Base-by-base conservation (phyloP, 129 eudicot species). In the Erigeron canadensis region DNA sequence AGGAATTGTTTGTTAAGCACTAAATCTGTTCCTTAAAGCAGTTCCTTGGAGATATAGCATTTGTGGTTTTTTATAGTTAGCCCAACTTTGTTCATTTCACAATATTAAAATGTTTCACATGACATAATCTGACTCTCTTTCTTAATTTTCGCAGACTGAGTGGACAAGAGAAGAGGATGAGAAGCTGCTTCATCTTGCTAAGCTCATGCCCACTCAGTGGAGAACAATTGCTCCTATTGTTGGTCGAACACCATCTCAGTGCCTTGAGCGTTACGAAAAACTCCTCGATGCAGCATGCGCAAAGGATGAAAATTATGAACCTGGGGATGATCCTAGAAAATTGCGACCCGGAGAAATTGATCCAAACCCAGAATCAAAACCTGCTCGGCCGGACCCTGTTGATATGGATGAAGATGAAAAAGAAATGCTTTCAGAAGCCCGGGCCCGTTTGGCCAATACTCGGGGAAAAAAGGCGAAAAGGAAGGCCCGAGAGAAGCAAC, bases 81-180 rank as follows among this genome's bases (percentile, higher is more conserved):
- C 34, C 34, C 34, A 28, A 28, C 34, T 28, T 28, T 28, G 34
- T 1, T 28, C 58, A 6, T 53, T n/a, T 53, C 7, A 9, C 58
- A 53, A 16, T n/a, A 13, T 50, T 50, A 18, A 50, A 50, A 3
- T 18, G 6, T 8, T 50, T 50, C 7, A n/a, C 9, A 1, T 50
- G 9, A 5, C 21, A 7, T 13, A 50, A n/a, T 53, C 58, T 53
- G 58, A 53, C 18, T 9, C 18, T 9, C 16, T 53, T 16, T 53
- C 4, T 53, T 2, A 17, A 17, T 22, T 22, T 51, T 4, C 8
- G 15, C 56, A 53, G 58, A 53, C 58, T 53, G 58, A 53, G 58
- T 90, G 97, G 99, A 95, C 97, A 39, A 77, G 97, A 73, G 99
- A 95, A 69, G 99, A 95, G 78, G 99, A 95, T 69, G 99, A 95